Conservation (phyloP, 208 protist genomes). For the Crithidia acanthocephali region DNA sequence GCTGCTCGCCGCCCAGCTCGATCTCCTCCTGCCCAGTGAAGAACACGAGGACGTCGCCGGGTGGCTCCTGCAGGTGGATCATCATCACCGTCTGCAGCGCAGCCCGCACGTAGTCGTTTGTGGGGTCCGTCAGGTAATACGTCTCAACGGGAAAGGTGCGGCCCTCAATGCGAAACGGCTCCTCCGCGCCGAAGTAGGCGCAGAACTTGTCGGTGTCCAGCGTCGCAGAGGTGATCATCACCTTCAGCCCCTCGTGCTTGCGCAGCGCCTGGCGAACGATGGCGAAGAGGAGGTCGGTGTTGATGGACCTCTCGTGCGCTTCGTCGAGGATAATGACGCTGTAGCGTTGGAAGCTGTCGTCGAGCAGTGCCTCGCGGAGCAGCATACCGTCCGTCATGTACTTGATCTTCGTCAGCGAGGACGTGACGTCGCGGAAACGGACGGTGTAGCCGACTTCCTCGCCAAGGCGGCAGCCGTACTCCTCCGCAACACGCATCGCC, state of each 20-base stretch:
- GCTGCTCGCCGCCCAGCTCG: constrained; percentile 97
- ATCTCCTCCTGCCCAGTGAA: constrained; percentile 99
- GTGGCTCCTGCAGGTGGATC: constrained; percentile 97
- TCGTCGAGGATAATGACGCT: constrained; percentile 99
- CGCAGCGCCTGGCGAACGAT: constrained; percentile 96
- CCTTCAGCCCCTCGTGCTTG: constrained; percentile 95
- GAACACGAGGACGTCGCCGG: constrained; percentile 99
- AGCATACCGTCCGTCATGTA: constrained; percentile 99
- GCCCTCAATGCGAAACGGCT: constrained; percentile 98
- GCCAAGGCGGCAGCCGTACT: constrained; percentile 97
- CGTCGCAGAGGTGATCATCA: constrained; percentile 99
- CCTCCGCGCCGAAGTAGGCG: constrained; percentile 96
- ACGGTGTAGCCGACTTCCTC: constrained; percentile 99
- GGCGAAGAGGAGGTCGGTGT: constrained; percentile 99
- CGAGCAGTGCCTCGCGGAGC: constrained; percentile 97
- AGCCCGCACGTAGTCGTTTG: constrained; percentile 97
- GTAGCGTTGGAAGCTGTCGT: constrained; percentile 96
- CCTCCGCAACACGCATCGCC: constrained; percentile 98
- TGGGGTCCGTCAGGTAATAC: constrained; percentile 94
- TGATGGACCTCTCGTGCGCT: constrained; percentile 99
- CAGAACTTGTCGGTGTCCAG: constrained; percentile 99
- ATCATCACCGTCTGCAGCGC: constrained; percentile 98
- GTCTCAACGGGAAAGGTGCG: constrained; percentile 98
- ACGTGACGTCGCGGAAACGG: constrained; percentile 98
- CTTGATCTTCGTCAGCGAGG: constrained; percentile 97